Evolutionary conservation across 1,284 basidiomycete genomes (phyloP), one percentile per base, ranked within the genome.

Genomic region (Rhodotorula sp.): DNA sequence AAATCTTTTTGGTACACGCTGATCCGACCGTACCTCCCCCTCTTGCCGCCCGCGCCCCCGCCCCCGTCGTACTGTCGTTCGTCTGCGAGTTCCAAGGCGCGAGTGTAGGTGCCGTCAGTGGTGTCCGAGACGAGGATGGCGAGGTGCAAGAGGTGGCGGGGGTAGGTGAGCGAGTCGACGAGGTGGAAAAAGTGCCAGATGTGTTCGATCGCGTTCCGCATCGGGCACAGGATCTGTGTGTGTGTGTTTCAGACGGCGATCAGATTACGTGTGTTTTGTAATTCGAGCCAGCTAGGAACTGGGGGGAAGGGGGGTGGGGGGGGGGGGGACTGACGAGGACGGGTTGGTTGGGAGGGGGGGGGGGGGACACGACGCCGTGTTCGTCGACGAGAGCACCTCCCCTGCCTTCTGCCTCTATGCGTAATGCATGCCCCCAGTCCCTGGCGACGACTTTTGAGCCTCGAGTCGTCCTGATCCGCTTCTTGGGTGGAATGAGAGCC

Each of bases 131-230:
- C 69, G 65, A 73, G 69, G 50, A 73, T 38, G 14, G 26, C 72
- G 60, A 73, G 38, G 45, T 71, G 68, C 34, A 73, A 3, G 18
- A 71, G 69, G 59, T 71, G 63, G n/a, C 50, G 60, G 16, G 69
- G 72, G 66, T 71, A 73, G 12, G 66, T 23, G 57, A 73, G 72
- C 26, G 54, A 18, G 63, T 63, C 64, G 66, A 73, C 12, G 23
- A 73, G 62, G 60, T 70, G 68, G 63, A 73, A 73, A 38, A 66
- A 71, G 66, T 73, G 72, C 72, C 72, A 73, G 57, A 73, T 68
- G 66, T 73, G 72, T 21, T 73, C 72, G 57, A 73, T 59, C 45
- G 72, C 58, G 66, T 73, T 68, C 52, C 71, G 70, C 69, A 73
- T 70, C 28, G 72, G 69, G 34, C 60, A 62, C 26, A 73, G 69